A percentile compares a stretch with the other conserved stretches of the same genome.
phyloP scores from a whole-genome alignment of 2,329 filamentous ascomycete species.

The Calonectria hawksworthii region DNA sequence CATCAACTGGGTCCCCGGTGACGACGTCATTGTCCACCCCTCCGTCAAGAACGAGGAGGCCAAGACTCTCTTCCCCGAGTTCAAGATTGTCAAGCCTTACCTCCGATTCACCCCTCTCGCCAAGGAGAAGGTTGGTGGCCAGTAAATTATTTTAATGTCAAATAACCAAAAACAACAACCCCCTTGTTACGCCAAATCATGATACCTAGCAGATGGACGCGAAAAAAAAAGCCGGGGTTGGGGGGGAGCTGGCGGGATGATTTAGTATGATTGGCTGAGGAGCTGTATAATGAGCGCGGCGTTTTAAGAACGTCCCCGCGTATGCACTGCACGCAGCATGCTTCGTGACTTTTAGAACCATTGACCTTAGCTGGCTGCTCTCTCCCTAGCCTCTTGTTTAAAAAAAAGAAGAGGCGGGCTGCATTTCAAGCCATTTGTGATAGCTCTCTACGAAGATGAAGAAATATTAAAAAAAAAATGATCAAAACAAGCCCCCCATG shows the following conservation, averaged over 20 bases:
- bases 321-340: background rate
- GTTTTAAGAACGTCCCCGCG: too few relatives aligned
- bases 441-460: conserved; percentile 35
- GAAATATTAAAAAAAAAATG: conserved; percentile 44
- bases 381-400: background rate
- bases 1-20: conserved; percentile 90
- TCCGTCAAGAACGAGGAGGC: conserved; percentile 87
- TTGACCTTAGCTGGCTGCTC: conserved; percentile 3
- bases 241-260: background rate
- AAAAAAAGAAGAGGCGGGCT: conserved; percentile 12
- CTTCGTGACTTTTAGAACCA: conserved; percentile 32
- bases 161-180: background rate
- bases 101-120: conserved; percentile 79
- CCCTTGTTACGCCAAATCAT: conserved; percentile 27
- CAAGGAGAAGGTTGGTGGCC: conserved; percentile 59
- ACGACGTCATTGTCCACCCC: conserved; percentile 94
- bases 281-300: conserved; percentile 9
- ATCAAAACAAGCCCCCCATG: conserved; percentile 20
- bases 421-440: conserved; percentile 38
- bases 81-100: conserved; percentile 78
- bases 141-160: conserved; percentile 33
- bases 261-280: conserved; percentile 33
- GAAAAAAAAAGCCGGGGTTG: background rate
- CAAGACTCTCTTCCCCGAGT: conserved; percentile 87
- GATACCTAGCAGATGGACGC: conserved; percentile 44